Percentiles rank a stretch among this genome's conserved stretches.
Conservation (phyloP, 2,329 filamentous ascomycete genomes). For the Cladophialophora psammophila region DNA sequence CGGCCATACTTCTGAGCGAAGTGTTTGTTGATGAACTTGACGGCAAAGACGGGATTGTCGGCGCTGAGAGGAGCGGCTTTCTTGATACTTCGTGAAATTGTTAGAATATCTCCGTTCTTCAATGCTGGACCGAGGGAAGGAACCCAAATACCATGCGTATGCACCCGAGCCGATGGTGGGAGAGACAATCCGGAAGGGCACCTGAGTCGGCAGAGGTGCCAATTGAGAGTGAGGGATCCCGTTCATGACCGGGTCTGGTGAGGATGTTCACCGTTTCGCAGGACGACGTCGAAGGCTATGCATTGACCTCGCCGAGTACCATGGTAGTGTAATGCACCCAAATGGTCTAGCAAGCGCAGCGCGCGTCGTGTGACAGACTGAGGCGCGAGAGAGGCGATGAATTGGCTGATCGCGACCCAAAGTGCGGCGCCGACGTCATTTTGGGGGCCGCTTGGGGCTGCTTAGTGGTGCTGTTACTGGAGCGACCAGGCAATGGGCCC, state of each 20-base stretch:
- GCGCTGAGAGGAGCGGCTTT: constrained; percentile 81
- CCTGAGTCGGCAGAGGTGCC: constrained; percentile 75
- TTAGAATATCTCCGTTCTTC: constrained; percentile 40
- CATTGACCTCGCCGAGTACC: neutral
- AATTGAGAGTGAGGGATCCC: constrained; percentile 74
- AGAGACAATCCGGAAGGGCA: constrained; percentile 93
- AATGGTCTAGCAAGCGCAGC: neutral
- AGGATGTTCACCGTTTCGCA: constrained; percentile 1
- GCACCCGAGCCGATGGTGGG: constrained; percentile 96
- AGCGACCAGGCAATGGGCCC: constrained; percentile 14
- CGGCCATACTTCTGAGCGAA: constrained; percentile 90
- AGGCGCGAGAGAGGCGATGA: neutral
- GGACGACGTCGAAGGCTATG: constrained; percentile 14
- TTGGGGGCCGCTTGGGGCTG: neutral
- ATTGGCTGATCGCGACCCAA: constrained; percentile 13
- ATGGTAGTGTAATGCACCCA: neutral
- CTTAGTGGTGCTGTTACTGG: constrained; percentile 21
- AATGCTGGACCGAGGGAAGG: constrained; percentile 44
- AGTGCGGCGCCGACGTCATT: constrained; percentile 17
- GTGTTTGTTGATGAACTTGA: constrained; percentile 98
- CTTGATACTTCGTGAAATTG: constrained; percentile 72
- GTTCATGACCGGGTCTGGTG: constrained; percentile 31
- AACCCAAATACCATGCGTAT: constrained; percentile 80
- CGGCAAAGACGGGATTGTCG: constrained; percentile 82
- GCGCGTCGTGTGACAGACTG: constrained; percentile 16